Conservation (phyloP, 116 monocot genomes). For the Posidonia oceanica region DNA sequence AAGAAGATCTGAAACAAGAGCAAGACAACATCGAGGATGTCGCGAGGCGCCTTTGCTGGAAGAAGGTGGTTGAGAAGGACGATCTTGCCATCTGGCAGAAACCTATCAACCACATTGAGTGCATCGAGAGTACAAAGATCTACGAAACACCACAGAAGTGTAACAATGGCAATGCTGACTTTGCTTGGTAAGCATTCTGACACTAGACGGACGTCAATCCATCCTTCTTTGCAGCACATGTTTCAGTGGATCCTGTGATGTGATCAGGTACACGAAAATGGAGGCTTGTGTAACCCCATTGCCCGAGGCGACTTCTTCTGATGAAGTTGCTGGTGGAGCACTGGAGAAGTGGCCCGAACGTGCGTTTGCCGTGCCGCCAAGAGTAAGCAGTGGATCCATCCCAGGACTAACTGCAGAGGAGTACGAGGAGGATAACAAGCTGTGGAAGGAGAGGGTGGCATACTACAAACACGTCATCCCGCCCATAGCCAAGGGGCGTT, state of each 20-base stretch:
- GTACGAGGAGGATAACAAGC: constrained; percentile 41
- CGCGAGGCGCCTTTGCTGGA: constrained; percentile 48
- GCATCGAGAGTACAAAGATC: constrained; percentile 21
- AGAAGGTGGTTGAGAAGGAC: constrained; percentile 41
- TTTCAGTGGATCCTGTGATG: background rate
- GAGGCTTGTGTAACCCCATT: constrained; percentile 58
- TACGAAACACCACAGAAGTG: constrained; percentile 31
- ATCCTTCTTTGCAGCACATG: background rate
- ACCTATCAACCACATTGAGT: constrained; percentile 50
- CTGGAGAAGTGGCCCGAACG: constrained; percentile 65
- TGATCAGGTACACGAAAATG: constrained; percentile 57
- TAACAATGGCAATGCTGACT: constrained; percentile 24
- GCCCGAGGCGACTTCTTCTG: constrained; percentile 24
- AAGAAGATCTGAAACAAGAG: constrained; percentile 65
- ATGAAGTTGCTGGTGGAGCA: constrained; percentile 42
- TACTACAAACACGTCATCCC: constrained; percentile 53
- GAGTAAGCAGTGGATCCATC: constrained; percentile 38
- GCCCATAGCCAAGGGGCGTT: constrained; percentile 35
- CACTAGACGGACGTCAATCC: background rate
- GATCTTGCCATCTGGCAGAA: constrained; percentile 65
- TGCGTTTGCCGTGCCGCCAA: constrained; percentile 50
- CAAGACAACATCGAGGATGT: constrained; percentile 64
- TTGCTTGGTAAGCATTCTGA: constrained; percentile 31
- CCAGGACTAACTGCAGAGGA: constrained; percentile 31
- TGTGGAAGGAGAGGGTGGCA: constrained; percentile 43